phyloP scores from a whole-genome alignment of 768 basidiomycete species.

The Hebeloma cylindrosporum region DNA sequence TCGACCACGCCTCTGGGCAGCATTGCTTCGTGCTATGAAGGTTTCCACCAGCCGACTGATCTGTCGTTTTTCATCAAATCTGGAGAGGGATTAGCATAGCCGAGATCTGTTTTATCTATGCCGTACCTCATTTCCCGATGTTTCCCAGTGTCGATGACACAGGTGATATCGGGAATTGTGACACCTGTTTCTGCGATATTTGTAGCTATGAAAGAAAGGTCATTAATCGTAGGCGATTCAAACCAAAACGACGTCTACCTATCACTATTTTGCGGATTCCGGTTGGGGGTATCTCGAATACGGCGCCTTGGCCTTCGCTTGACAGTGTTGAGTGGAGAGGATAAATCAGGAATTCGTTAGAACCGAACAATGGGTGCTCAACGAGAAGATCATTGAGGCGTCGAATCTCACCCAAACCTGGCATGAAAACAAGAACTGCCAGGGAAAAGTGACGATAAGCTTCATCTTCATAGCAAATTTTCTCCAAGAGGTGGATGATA shows the following conservation, averaged over 20 bases:
- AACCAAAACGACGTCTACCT: conserved; percentile 45
- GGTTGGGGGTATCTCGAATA: conserved; percentile 82
- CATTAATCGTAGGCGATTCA: conserved; percentile 3
- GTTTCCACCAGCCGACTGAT: conserved; percentile 90
- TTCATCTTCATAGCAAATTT: conserved; percentile 70
- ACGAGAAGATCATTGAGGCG: conserved; percentile 77
- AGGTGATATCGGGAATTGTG: conserved; percentile 97
- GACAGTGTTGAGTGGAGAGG: conserved; percentile 93
- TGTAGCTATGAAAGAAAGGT: conserved; percentile 57
- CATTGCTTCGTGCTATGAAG: conserved; percentile 89
- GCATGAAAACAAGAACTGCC: conserved; percentile 91
- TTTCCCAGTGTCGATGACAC: conserved; percentile 92
- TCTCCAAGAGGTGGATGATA: conserved; percentile 79
- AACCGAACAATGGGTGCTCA: conserved; percentile 74
- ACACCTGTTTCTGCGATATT: conserved; percentile 98
- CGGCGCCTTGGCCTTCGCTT: conserved; percentile 85
- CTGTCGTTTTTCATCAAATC: conserved; percentile 97
- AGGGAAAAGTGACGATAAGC: conserved; percentile 58
- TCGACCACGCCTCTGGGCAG: conserved; percentile 83
- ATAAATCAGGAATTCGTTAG: conserved; percentile 67
- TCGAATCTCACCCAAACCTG: conserved; percentile 92
- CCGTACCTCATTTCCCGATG: conserved; percentile 88
- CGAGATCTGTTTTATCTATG: not conserved
- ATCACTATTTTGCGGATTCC: conserved; percentile 93
- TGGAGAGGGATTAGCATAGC: conserved; percentile 25